Evolutionary conservation across 345 rosid species (phyloP), one percentile per base, ranked within the genome.

Genomic region (Populus davidiana): DNA sequence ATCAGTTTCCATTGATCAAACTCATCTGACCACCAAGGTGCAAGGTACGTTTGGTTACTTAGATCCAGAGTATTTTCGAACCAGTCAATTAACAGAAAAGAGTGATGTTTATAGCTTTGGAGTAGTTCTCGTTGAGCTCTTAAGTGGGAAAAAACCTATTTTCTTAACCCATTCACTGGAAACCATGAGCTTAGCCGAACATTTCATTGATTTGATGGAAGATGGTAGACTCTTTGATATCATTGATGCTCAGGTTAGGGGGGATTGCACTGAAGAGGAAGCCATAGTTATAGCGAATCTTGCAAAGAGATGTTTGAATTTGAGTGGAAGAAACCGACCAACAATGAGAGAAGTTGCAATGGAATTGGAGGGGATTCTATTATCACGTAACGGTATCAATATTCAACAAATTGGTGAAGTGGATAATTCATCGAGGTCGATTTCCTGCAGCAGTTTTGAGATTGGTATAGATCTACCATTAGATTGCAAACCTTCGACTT

Each of bases 21-120:
- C 86, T 36, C 83, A 79, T 17, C 17, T 80, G n/a, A 83, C 86
- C 23, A 79, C 79, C n/a, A 38, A 6, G 31, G 73, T 83, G 4
- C 75, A 76, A 41, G 86, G 86, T 1, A 83, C 86, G 11, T 80
- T 79, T 44, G 85, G 85, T 1, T 83, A 83, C 78, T 54, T 80
- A 0, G 80, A 79, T 39, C 83, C 78, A 0, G 73, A 76, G 35
- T 79, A 79, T 39, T 83, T 76, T 43, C 69, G 35, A n/a, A n/a
- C 81, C 0, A 43, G 74, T 5, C 74, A 73, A n/a, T 69, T 77
- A 54, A 77, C 84, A 20, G 81, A 74, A 5, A 77, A 81, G 14
- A 81, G 81, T 1, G 78, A 77, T 49, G 78, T 77, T 27, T 81
- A 77, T n/a, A 81, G 85, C 8, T 82, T 82, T 23, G 85, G 82